A percentile compares a stretch with the other conserved stretches of the same genome.
These are phyloP conservation scores for Pestalotiopsis sp. DNA, from an alignment of 2,329 filamentous ascomycete species.

Conservation along the genomic window DNA sequence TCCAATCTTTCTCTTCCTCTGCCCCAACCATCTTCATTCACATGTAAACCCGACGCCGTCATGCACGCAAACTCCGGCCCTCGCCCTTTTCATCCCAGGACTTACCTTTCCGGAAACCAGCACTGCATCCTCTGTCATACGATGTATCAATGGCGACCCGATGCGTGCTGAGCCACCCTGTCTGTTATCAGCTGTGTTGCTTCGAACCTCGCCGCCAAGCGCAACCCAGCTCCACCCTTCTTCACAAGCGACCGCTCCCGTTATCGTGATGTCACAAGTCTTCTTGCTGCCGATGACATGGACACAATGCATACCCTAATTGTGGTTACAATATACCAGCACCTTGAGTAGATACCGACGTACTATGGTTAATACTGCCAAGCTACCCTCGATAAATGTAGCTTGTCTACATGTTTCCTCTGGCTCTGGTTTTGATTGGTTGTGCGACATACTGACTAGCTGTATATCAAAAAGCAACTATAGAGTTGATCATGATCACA, in stretches of 20 bases:
- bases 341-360: not conserved
- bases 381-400: not conserved
- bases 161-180: not conserved
- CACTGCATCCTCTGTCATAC: not conserved
- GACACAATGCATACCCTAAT: not conserved
- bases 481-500: not conserved
- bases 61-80: conserved; percentile 10
- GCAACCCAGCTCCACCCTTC: not conserved
- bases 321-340: not conserved
- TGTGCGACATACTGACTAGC: not conserved
- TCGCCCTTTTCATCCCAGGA: not conserved
- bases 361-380: not conserved
- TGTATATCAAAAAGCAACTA: not conserved
- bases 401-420: not conserved
- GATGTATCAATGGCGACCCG: not conserved
- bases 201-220: not conserved
- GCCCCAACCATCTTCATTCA: not conserved
- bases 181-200: not conserved
- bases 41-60: not conserved
- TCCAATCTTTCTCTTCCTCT: not conserved
- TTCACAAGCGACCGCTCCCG: not conserved
- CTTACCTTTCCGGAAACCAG: not conserved
- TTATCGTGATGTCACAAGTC: not conserved
- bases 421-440: not conserved
- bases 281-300: not conserved